phyloP scores from a whole-genome alignment of 2,329 filamentous ascomycete genomes.

The Atkinsonella hypoxylon region DNA sequence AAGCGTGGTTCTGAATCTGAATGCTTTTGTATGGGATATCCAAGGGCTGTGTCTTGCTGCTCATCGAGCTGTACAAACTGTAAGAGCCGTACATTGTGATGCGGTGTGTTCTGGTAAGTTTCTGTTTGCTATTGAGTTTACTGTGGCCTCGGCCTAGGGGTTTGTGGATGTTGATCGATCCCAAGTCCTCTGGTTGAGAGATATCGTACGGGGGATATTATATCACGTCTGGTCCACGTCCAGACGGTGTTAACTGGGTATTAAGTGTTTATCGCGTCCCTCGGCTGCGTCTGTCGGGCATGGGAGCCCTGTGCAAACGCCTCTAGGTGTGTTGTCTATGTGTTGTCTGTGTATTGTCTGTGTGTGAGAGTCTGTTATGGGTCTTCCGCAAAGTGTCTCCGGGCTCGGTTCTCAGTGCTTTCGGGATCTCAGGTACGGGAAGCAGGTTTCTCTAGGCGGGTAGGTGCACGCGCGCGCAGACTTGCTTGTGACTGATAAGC shows the following conservation, averaged over 20 bases:
- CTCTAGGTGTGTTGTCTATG: neutral
- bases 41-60: conserved; percentile 30
- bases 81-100: conserved; percentile 35
- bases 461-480: neutral
- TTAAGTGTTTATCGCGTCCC: conserved; percentile 1
- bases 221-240: neutral
- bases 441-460: neutral
- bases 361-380: neutral
- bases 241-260: neutral
- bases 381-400: conserved; percentile 1
- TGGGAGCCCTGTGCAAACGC: conserved; percentile 2
- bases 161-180: neutral
- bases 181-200: too few relatives aligned
- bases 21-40: conserved; percentile 32
- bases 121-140: neutral
- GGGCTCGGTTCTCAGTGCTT: neutral
- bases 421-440: neutral
- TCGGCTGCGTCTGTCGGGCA: conserved; percentile 7
- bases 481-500: neutral
- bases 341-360: neutral
- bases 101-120: neutral
- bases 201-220: neutral
- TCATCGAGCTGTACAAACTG: conserved; percentile 38
- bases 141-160: neutral
- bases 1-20: conserved; percentile 27